Base-by-base conservation (phyloP, 306 rosid genomes). In the Dalbergia cultrata region DNA sequence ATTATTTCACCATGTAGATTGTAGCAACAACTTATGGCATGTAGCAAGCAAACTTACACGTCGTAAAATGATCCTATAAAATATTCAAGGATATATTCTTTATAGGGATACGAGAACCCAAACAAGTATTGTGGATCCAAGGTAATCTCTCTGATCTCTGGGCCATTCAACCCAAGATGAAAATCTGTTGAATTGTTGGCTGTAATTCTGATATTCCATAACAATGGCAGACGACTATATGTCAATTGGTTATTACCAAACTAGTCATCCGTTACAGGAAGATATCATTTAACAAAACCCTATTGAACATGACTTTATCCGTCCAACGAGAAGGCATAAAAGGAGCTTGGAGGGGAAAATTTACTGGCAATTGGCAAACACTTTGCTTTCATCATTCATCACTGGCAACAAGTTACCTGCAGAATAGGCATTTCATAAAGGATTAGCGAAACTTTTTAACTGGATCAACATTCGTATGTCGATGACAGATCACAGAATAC, bases 351-450 rank as follows among this genome's bases (percentile, higher is more conserved):
- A 74, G 75, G 26, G 13, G 37, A 3, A 18, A 61, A 76, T 58
- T 73, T 52, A 21, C 85, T 47, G 67, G 85, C 41, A 37, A 37
- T 37, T 37, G 41, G 41, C 41, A 75, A 57, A 82, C 47, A 56
- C 64, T 83, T 78, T 41, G 70, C 62, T 44, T 83, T 80, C 82
- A 81, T 61, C 64, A 76, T 84, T 86, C 87, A 86, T 61, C 79
- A 39, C 70, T 64, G 39, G 80, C 84, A 61, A 83, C 70, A 79
- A 69, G 75, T 60, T 62, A 80, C 92, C 94, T 90, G 87, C 74
- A 56, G 58, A 78, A 83, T 37, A 63, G 65, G 77, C 18, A 13
- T 5, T 49, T 75, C 61, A 78, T 26, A 66, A 68, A 52, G 58
- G 33, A 71, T 59, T 62, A 67, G 71, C 33, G 75, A 34, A 78